Percentiles rank a stretch among this genome's conserved stretches.
phyloP scores from a whole-genome alignment of 306 rosid genomes.

The Cicer arietinum region DNA sequence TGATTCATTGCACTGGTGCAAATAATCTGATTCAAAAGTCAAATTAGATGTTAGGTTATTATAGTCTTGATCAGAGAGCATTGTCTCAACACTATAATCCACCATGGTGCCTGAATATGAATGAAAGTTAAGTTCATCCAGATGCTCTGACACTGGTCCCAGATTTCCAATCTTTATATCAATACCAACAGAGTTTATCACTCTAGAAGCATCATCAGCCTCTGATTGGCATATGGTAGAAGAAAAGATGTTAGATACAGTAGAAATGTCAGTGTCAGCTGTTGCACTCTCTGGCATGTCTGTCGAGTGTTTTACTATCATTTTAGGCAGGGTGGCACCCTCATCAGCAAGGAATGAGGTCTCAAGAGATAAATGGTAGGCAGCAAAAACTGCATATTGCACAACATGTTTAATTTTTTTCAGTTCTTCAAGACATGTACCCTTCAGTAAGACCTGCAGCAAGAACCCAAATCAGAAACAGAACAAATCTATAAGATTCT shows the following conservation, averaged over 20 bases:
- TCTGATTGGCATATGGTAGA: conserved; percentile 50
- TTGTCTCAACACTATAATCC: conserved; percentile 47
- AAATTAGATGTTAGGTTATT: conserved; percentile 53
- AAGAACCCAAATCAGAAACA: conserved; percentile 51
- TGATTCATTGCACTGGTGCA: conserved; percentile 50
- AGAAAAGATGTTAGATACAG: conserved; percentile 43
- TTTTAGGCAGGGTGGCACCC: conserved; percentile 95
- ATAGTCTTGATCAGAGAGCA: conserved; percentile 46
- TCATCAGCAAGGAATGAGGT: conserved; percentile 98
- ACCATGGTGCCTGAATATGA: conserved; percentile 48
- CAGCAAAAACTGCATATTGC: conserved; percentile 95
- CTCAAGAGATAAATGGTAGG: conserved; percentile 96
- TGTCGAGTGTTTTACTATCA: conserved; percentile 51
- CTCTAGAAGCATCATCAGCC: conserved; percentile 50
- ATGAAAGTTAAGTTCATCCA: conserved; percentile 50
- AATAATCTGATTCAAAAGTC: conserved; percentile 44
- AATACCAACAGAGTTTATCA: conserved; percentile 45
- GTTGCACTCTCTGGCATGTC: conserved; percentile 54
- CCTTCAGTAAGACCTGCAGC: conserved; percentile 85
- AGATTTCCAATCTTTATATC: conserved; percentile 53
- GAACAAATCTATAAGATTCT: background rate
- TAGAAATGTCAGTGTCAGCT: conserved; percentile 52
- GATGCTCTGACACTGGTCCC: conserved; percentile 49
- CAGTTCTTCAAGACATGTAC: conserved; percentile 75
- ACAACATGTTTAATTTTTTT: conserved; percentile 89